Percentiles rank a stretch among this genome's conserved stretches.
Evolutionary conservation across 371 early-diverging fungal genomes (phyloP).

Genomic region (Mortierella sp.): DNA sequence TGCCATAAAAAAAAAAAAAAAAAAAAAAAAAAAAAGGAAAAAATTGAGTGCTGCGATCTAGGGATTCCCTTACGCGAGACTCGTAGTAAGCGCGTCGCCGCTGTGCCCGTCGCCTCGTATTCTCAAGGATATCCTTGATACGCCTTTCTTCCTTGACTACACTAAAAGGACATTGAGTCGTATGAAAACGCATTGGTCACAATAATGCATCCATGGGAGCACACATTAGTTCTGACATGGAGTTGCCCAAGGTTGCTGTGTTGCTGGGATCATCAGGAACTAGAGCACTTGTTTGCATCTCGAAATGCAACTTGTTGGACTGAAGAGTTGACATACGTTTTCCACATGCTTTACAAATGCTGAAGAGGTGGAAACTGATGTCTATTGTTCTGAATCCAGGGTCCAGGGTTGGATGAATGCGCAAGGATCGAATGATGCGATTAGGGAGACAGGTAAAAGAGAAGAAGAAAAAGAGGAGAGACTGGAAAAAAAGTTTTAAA

Average conservation of each 20-base stretch:
- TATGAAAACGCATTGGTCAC: neutral
- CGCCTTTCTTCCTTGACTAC: slow-evolving; percentile 47
- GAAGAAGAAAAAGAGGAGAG: too few species aligned
- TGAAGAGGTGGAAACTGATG: neutral
- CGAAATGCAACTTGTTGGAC: too few species aligned
- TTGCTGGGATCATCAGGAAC: too few species aligned
- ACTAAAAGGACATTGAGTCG: slow-evolving; percentile 1
- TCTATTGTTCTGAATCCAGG: too few species aligned
- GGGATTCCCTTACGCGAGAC: slow-evolving; percentile 56
- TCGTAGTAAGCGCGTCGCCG: slow-evolving; percentile 67
- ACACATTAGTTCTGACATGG: neutral
- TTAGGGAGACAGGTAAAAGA: too few species aligned
- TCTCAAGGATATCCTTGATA: slow-evolving; percentile 33
- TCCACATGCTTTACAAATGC: slow-evolving; percentile 17
- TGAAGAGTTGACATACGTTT: slow-evolving; percentile 14
- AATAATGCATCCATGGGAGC: neutral
- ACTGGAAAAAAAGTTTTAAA: too few species aligned
- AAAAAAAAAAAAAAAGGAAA: neutral
- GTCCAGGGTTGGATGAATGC: too few species aligned
- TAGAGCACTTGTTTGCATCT: too few species aligned
- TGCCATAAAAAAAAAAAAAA: neutral
- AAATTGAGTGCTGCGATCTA: neutral
- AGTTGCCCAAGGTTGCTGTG: too few species aligned
- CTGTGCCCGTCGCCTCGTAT: slow-evolving; percentile 59
- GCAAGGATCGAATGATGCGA: too few species aligned